Percentiles rank a stretch among this genome's conserved stretches.
Evolutionary conservation across 805 yeast species (phyloP).

Genomic region (Metschnikowia matae): DNA sequence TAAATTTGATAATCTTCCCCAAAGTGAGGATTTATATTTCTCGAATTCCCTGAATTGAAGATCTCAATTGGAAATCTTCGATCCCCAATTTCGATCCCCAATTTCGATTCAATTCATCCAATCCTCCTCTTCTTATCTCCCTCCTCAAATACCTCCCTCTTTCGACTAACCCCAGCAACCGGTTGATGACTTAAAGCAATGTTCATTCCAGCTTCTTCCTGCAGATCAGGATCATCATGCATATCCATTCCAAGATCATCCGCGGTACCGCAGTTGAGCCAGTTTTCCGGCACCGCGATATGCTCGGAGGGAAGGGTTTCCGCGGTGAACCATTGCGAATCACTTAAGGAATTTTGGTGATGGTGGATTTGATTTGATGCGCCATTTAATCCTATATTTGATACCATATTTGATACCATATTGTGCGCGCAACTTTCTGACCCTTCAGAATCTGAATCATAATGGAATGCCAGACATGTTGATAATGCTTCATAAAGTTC

Average conservation of each 20-base stretch:
- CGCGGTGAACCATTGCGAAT: constrained; percentile 14
- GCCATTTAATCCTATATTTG: no score
- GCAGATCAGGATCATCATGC: constrained; percentile 16
- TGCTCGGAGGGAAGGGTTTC: constrained; percentile 9
- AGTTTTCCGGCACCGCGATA: constrained; percentile 23
- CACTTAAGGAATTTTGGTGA: not conserved
- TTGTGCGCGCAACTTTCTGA: no score
- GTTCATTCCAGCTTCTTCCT: constrained; percentile 37
- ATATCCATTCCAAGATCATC: constrained; percentile 32
- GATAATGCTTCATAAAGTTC: constrained; percentile 32
- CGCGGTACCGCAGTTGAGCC: constrained; percentile 34
- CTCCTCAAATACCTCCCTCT: constrained; percentile 22
- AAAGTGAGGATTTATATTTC: no score
- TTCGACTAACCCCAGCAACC: constrained; percentile 31
- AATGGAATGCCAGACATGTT: constrained; percentile 37
- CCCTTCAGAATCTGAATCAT: constrained; percentile 23
- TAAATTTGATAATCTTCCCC: no score
- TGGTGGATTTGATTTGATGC: no score
- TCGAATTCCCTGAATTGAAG: no score
- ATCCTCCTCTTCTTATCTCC: constrained; percentile 5
- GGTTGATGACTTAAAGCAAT: constrained; percentile 38
- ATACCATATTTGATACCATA: no score
- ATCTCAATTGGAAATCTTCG: no score
- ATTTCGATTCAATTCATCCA: not conserved
- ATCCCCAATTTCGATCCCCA: no score